Evolutionary conservation across 495 filamentous ascomycete genomes (phyloP).

Genomic region (Penicillium steckii): DNA sequence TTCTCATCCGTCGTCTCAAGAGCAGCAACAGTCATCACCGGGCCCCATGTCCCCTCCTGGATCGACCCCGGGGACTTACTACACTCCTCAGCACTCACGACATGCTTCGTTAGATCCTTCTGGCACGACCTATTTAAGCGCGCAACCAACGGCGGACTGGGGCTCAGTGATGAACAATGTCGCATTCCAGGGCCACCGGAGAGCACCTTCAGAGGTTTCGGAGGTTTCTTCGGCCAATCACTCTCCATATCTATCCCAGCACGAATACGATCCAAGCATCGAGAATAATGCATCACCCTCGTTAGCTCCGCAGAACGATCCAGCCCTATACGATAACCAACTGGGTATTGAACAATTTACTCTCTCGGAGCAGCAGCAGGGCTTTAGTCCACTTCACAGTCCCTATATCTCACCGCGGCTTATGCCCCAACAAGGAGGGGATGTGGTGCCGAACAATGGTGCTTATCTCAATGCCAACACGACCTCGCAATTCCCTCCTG

Average conservation of each 20-base stretch:
- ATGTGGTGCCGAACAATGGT: constrained; percentile 43
- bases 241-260: constrained; percentile 76
- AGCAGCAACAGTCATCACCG: constrained; percentile 50
- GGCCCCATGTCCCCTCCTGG: constrained; percentile 54
- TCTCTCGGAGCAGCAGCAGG: constrained; percentile 68
- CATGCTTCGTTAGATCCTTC: constrained; percentile 79
- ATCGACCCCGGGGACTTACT: constrained; percentile 51
- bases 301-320: constrained; percentile 68
- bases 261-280: constrained; percentile 74
- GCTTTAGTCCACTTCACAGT: constrained; percentile 76
- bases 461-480: constrained; percentile 50
- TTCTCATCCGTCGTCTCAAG: constrained; percentile 67
- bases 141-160: constrained; percentile 64
- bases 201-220: constrained; percentile 86
- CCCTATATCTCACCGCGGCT: constrained; percentile 84
- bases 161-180: constrained; percentile 58
- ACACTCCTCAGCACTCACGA: constrained; percentile 66
- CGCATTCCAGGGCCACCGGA: constrained; percentile 72
- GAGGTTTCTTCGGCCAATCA: constrained; percentile 80
- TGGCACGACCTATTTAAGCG: constrained; percentile 66
- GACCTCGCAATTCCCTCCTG: constrained; percentile 48
- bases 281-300: constrained; percentile 79
- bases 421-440: constrained; percentile 65
- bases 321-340: constrained; percentile 70
- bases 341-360: constrained; percentile 78